Conservation (phyloP, 2,329 filamentous ascomycete genomes). For the Epichloe coenophiala region DNA sequence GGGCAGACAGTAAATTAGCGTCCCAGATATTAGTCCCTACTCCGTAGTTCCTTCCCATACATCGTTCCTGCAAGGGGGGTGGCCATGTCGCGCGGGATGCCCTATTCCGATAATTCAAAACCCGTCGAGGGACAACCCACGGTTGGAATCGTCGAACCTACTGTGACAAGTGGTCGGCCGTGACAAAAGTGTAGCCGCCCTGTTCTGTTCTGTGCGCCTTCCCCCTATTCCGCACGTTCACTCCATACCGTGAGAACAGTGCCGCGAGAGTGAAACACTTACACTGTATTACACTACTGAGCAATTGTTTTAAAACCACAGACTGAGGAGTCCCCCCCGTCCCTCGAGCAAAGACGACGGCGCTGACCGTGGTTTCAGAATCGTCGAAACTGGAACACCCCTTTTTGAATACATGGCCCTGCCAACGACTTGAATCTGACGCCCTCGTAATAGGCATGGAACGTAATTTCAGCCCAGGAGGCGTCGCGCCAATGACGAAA, state of each 20-base stretch:
- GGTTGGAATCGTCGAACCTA: no score
- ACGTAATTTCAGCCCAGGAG: background rate
- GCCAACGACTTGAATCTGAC: background rate
- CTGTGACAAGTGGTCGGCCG: no score
- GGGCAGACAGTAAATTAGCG: no score
- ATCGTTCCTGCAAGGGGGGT: background rate
- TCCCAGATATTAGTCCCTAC: background rate
- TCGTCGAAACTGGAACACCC: background rate
- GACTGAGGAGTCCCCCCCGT: background rate
- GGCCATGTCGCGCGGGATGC: background rate
- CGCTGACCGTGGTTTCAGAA: background rate
- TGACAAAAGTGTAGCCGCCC: no score
- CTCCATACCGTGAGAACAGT: background rate
- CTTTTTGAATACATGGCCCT: background rate
- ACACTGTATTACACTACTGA: background rate
- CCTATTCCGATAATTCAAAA: background rate
- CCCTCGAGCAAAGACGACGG: background rate
- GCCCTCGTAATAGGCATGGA: background rate
- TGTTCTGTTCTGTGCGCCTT: no score
- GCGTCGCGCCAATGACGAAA: background rate
- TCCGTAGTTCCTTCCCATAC: background rate
- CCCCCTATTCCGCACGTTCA: background rate
- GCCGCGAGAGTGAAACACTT: no score
- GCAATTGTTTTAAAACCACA: background rate
- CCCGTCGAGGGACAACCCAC: no score